Evolutionary conservation across 306 rosid species (phyloP).

Genomic region (Nissolia schottii): DNA sequence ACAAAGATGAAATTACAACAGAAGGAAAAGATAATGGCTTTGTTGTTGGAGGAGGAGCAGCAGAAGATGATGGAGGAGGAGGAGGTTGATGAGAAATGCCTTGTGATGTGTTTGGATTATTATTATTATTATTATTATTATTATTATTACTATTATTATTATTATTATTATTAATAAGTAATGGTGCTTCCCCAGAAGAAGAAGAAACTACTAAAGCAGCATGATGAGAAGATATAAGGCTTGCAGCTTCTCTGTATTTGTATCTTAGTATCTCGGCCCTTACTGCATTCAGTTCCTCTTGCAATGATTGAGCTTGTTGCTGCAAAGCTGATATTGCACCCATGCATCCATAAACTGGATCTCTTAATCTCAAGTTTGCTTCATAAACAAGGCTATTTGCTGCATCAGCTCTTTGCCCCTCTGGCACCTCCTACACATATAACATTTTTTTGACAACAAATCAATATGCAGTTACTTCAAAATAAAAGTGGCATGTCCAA

Average conservation of each 20-base stretch:
- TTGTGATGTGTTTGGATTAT: conserved; percentile 34
- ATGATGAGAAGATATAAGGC: conserved; percentile 47
- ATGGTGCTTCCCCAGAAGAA: conserved; percentile 24
- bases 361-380: conserved; percentile 80
- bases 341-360: conserved; percentile 91
- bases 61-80: conserved; percentile 19
- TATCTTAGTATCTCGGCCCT: conserved; percentile 55
- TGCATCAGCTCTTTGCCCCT: conserved; percentile 77
- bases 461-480: neutral
- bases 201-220: conserved; percentile 43
- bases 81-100: conserved; percentile 34
- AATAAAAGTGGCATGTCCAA: neutral
- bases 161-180: conserved; percentile 1
- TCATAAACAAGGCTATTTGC: conserved; percentile 86
- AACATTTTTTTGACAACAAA: neutral
- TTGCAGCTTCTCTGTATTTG: conserved; percentile 60
- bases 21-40: conserved; percentile 37
- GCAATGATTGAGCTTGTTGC: conserved; percentile 67
- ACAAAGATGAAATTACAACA: conserved; percentile 41
- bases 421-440: conserved; percentile 64
- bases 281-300: conserved; percentile 49
- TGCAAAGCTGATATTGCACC: conserved; percentile 84
- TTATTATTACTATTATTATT: conserved; percentile 20
- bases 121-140: neutral
- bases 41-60: conserved; percentile 27